Conservation (phyloP, 495 filamentous ascomycete genomes). For the Xylaria castorea region DNA sequence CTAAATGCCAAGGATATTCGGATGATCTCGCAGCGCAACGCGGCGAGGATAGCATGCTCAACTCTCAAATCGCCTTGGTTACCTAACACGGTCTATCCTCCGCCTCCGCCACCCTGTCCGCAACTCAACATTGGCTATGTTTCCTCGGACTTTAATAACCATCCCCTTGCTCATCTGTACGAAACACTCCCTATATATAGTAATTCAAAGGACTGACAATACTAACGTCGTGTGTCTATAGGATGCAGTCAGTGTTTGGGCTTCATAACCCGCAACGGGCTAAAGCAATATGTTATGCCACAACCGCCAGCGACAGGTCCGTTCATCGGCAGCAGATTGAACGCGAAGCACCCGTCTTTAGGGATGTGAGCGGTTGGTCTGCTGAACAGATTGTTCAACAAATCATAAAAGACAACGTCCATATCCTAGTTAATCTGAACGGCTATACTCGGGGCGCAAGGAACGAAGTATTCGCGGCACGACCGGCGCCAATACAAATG, state of each 20-base stretch:
- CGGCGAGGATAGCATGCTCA: constrained; percentile 87
- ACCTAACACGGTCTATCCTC: constrained; percentile 77
- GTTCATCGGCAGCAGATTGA: constrained; percentile 94
- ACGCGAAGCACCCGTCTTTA: constrained; percentile 88
- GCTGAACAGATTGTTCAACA: constrained; percentile 85
- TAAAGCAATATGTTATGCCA: constrained; percentile 96
- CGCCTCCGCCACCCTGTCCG: constrained; percentile 81
- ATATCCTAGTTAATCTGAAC: constrained; percentile 96
- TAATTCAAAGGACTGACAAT: background rate
- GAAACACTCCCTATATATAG: constrained; percentile 29
- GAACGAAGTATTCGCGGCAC: constrained; percentile 96
- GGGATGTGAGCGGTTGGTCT: constrained; percentile 87
- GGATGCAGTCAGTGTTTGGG: constrained; percentile 98
- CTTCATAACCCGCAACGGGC: constrained; percentile 77
- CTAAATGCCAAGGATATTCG: constrained; percentile 93
- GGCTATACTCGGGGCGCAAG: constrained; percentile 97
- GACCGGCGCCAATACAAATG: constrained; percentile 97
- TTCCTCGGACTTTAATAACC: constrained; percentile 99
- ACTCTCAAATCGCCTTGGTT: constrained; percentile 89
- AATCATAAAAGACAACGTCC: constrained; percentile 91
- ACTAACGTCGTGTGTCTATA: constrained; percentile 31
- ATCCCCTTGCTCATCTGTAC: constrained; percentile 87
- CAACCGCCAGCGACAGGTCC: constrained; percentile 89
- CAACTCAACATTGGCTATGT: constrained; percentile 93
- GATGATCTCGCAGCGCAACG: constrained; percentile 94